Conservation (phyloP, 2,329 filamentous ascomycete genomes). For the Fusarium xyrophilum region DNA sequence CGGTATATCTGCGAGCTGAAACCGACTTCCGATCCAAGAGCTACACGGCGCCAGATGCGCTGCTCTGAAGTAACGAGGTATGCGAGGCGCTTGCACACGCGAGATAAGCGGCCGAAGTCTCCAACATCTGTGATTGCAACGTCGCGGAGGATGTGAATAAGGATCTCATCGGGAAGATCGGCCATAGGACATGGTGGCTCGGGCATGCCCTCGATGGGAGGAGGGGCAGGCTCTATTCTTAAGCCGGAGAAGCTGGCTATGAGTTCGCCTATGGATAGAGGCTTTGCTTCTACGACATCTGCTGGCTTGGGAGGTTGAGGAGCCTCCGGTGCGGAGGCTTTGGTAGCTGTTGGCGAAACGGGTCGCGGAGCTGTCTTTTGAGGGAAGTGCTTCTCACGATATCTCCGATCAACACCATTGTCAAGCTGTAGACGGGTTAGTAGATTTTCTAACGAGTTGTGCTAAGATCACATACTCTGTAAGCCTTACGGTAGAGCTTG, state of each 20-base stretch:
- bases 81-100: conserved; percentile 86
- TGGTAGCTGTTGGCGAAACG: conserved; percentile 34
- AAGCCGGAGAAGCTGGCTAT: conserved; percentile 77
- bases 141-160: conserved; percentile 78
- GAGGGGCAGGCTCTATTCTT: conserved; percentile 70
- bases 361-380: conserved; percentile 44
- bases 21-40: conserved; percentile 73
- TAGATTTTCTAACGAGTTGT: too few species aligned
- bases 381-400: conserved; percentile 91
- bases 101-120: conserved; percentile 75
- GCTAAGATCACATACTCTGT: conserved; percentile 63
- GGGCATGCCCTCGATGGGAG: conserved; percentile 73
- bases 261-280: conserved; percentile 69
- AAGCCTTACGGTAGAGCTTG: conserved; percentile 86
- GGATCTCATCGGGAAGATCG: conserved; percentile 79
- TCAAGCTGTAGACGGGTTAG: conserved; percentile 61
- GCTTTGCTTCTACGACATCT: conserved; percentile 59
- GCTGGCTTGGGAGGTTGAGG: neutral
- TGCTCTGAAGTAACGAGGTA: conserved; percentile 86
- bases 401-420: conserved; percentile 79
- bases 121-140: conserved; percentile 78
- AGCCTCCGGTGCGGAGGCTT: neutral
- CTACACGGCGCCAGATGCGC: conserved; percentile 82
- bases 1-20: conserved; percentile 84
- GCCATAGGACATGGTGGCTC: conserved; percentile 82